Base-by-base conservation (phyloP, 805 yeast genomes). In the Wickerhamiella hasegawae region DNA sequence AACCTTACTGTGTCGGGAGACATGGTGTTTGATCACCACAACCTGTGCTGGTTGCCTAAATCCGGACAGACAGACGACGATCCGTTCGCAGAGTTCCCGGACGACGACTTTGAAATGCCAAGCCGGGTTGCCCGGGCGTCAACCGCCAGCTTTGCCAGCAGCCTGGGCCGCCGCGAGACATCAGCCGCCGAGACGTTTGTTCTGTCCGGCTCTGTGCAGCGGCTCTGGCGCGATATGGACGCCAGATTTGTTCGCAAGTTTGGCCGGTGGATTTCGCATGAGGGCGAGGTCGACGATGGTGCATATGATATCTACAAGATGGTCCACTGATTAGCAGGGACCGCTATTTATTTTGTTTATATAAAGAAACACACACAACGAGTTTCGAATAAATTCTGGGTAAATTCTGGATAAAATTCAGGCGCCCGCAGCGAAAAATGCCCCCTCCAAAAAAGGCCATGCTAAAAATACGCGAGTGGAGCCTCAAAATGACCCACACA, bases 181-280 rank as follows among this genome's bases (percentile, higher is more conserved):
- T 35, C 46, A 8, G 38, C 42, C 5, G 28, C 26, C 10, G 48
- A 45, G 27, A 46, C 44, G n/a, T 48, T 48, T 28, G 45, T 36
- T 9, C 37, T 48, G 3, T 39, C 40, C 17, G n/a, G 35, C 3
- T 34, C 39, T 5, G 28, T 29, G 27, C 42, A 41, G 9, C 26
- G 39, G 18, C 43, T 37, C n/a, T 48, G 52, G 52, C 40, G 34
- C 15, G 46, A 47, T 32, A 40, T 40, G 14, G 52, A 48, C 32
- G 43, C 43, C 35, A 34, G 52, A 22, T 47, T 48, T 31, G 43
- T 44, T 45, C 40, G 52, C 26, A 48, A 48, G 37, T 48, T 48
- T 26, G 52, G 52, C 15, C 40, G 46, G 14, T 48, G 52, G 52
- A 44, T 48, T 10, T 28, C 30, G n/a, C 50, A 46, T 20, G 45